Base-by-base conservation (phyloP, 768 basidiomycete genomes). In the Termitomyces sp. region DNA sequence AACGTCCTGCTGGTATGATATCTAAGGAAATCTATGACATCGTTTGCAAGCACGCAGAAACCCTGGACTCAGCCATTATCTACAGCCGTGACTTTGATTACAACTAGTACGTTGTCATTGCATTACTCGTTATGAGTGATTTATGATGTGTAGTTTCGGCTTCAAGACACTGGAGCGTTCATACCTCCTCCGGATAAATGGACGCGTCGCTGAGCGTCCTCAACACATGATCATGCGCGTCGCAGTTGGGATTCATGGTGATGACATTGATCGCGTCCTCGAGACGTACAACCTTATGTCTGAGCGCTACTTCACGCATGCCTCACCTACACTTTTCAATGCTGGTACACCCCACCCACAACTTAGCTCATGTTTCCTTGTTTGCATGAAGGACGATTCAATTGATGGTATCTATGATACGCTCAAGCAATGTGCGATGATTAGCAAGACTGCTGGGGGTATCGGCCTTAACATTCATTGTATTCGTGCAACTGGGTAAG, bases 201-300 rank as follows among this genome's bases (percentile, higher is more conserved):
- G 94, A 42, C 90, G 91, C 57, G 92, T 96, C 47, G 95, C 94
- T 42, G 97, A 99, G 71, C 87, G 97, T 38, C 97, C 97, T 31
- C 97, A 98, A 66, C 97, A 98, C 71, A 91, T 98, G 85, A 88
- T 98, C 70, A 98, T 99, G 97, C 94, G 97, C 71, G 97, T 99
- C 56, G 92, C 97, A 46, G 94, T 98, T 46, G 96, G 96, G 41
- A 94, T 99, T 55, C 96, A 98, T 69, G 95, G 94, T 5, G 67
- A 73, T 9, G 90, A 98, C 70, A 82, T 98, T 54, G 92, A 96
- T 21, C 87, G 86, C 35, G 92, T 86, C 47, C 75, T 98, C 60
- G 86, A 97, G 76, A 97, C 96, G 0, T 93, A 94, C 70, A 89
- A 94, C 64, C 81, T 97, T 61, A 98, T 98, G 95, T 96, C 92